Base-by-base conservation (phyloP, 768 basidiomycete species). In the Macrolepiota fuliginosa region DNA sequence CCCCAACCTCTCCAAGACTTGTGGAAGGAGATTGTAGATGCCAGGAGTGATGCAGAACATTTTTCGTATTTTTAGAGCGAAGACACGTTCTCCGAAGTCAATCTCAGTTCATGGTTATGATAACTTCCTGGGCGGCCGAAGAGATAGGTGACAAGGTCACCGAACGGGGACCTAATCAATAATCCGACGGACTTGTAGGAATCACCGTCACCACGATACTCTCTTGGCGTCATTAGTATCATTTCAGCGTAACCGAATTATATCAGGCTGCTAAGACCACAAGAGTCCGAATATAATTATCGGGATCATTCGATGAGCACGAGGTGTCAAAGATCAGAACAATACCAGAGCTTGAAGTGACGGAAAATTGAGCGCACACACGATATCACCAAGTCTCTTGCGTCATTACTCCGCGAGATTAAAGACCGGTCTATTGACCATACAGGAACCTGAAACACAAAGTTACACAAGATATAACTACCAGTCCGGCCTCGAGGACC, bases 391-490 rank as follows among this genome's bases (percentile, higher is more conserved):
- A 13, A 2, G 4, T 22, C 19, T 9, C 37, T 50, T 36, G 32
- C 56, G 56, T 50, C 47, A 58, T 57, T 11, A 17, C 39, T 52
- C 17, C 27, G 25, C 5, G 17, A 55, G 13, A 40, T 59, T 51
- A 52, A 59, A 59, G 13, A 42, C 50, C 58, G 50, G 58, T 29
- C 49, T 52, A 29, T 39, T 40, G 47, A 59, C 39, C 9, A 13
- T 25, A 51, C 46, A 19, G 7, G 22, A 52, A 42, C 24, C 17
- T 40, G n/a, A 25, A 52, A 40, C 27, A 55, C 54, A 55, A 42
- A 45, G 24, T 32, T 27, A 55, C 13, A 4, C 47, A 24, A 49
- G 47, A 24, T 24, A 49, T 45, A 9, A 49, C 22, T 49, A 24
- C 25, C 15, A 39, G 19, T 37, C 36, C 39, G 2, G 27, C 22